Evolutionary conservation across 768 basidiomycete species (phyloP).

Genomic region (Paxillus involutus): DNA sequence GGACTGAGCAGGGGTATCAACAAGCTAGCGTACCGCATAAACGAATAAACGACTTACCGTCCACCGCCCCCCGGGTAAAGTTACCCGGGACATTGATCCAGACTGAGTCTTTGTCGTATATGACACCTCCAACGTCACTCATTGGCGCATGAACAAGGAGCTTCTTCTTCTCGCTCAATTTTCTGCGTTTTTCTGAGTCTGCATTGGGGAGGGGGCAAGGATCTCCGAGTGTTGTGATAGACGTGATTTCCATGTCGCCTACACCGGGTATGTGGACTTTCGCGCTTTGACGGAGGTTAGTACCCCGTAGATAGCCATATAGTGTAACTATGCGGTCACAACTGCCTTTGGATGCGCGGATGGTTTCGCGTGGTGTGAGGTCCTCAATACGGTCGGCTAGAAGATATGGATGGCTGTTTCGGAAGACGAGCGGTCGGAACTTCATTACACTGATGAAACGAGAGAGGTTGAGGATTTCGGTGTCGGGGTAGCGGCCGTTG

Average conservation of each 20-base stretch:
- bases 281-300: conserved; percentile 71
- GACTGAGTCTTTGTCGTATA: conserved; percentile 98
- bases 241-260: conserved; percentile 81
- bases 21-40: neutral
- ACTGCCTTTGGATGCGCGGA: conserved; percentile 79
- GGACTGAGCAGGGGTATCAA: conserved; percentile 41
- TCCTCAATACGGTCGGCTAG: conserved; percentile 95
- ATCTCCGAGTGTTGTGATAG: conserved; percentile 77
- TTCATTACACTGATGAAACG: conserved; percentile 99
- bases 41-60: conserved; percentile 42
- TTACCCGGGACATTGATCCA: conserved; percentile 97
- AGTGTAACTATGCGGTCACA: conserved; percentile 92
- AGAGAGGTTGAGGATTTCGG: conserved; percentile 92
- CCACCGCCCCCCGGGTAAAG: conserved; percentile 76
- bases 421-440: conserved; percentile 94
- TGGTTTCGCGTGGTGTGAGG: conserved; percentile 82
- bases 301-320: conserved; percentile 94
- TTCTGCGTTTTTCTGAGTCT: conserved; percentile 87
- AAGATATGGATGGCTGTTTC: conserved; percentile 93
- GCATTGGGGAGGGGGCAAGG: conserved; percentile 93
- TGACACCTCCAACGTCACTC: conserved; percentile 96
- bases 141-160: conserved; percentile 93
- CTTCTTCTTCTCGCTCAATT: conserved; percentile 94
- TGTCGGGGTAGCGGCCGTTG: conserved; percentile 96
- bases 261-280: conserved; percentile 94